Percentiles rank a stretch among this genome's conserved stretches.
Evolutionary conservation across 352 stramenopile species (phyloP).

Genomic region (Phytophthora nicotianae): DNA sequence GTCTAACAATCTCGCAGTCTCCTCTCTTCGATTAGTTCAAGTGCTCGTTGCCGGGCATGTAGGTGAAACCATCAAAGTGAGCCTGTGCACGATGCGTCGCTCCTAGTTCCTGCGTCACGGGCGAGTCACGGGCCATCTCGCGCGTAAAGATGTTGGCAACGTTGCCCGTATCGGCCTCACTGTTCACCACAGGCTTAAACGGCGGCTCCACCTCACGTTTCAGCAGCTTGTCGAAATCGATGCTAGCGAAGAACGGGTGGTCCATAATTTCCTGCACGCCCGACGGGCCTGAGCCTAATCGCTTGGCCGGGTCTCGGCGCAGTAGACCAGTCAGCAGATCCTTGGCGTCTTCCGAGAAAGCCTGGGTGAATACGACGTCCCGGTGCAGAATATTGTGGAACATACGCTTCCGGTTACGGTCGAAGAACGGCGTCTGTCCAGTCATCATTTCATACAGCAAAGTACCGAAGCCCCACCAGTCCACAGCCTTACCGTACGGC

Average conservation of each 20-base stretch:
- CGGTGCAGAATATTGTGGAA: slow-evolving; percentile 94
- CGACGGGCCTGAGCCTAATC: slow-evolving; percentile 76
- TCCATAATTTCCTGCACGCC: slow-evolving; percentile 91
- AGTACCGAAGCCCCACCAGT: slow-evolving; percentile 95
- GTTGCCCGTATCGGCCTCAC: slow-evolving; percentile 83
- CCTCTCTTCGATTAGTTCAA: slow-evolving; percentile 48
- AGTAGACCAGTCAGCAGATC: slow-evolving; percentile 82
- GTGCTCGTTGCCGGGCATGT: slow-evolving; percentile 75
- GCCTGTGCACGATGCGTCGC: slow-evolving; percentile 83
- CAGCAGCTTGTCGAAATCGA: slow-evolving; percentile 85
- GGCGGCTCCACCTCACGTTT: slow-evolving; percentile 84
- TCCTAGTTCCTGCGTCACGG: slow-evolving; percentile 84
- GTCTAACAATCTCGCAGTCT: slow-evolving; percentile 35
- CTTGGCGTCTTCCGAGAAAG: slow-evolving; percentile 90
- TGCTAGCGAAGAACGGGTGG: slow-evolving; percentile 88
- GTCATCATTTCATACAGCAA: slow-evolving; percentile 96
- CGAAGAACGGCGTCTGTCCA: slow-evolving; percentile 94
- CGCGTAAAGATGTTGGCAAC: slow-evolving; percentile 89
- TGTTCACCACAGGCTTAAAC: slow-evolving; percentile 88
- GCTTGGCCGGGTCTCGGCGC: slow-evolving; percentile 82
- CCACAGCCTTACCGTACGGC: slow-evolving; percentile 90
- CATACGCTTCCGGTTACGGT: slow-evolving; percentile 95
- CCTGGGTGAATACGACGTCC: slow-evolving; percentile 85
- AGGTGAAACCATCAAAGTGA: slow-evolving; percentile 95
- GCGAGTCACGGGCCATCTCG: slow-evolving; percentile 87